Conservation (phyloP, 164 flowering plant genomes). For the Hamamelis virginiana region DNA sequence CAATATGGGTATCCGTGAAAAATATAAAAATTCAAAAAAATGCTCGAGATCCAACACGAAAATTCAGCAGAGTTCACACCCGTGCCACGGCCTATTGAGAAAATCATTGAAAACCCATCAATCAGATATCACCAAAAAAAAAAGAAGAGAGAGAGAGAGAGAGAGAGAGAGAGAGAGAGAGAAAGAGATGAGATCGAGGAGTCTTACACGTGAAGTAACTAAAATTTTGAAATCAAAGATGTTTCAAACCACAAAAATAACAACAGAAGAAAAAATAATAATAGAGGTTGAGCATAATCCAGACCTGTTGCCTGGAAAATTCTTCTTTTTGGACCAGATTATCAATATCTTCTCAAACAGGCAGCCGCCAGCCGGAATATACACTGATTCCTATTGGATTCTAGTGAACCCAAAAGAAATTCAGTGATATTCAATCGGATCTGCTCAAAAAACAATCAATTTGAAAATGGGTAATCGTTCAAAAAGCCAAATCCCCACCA, state of each 20-base stretch:
- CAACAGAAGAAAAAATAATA: not conserved
- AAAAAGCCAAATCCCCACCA: not conserved
- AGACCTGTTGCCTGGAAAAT: not conserved
- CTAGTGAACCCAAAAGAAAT: conserved; percentile 7
- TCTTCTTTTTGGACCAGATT: not conserved
- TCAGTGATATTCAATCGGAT: not conserved
- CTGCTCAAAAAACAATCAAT: not conserved
- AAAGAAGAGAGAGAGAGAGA: not conserved
- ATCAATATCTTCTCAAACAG: not conserved
- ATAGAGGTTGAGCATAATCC: not conserved
- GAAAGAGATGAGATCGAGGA: too few species aligned
- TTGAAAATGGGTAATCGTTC: not conserved
- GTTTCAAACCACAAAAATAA: not conserved
- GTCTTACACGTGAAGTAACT: too few species aligned
- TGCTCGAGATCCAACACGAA: not conserved
- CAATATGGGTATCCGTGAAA: too few species aligned
- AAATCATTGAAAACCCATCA: not conserved
- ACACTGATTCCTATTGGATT: conserved; percentile 9
- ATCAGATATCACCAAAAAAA: not conserved
- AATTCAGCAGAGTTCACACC: not conserved
- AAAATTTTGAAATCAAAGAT: too few species aligned
- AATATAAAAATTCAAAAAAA: too few species aligned
- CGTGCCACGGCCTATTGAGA: not conserved
- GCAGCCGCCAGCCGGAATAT: too few species aligned
- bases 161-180: too few species aligned